phyloP scores from a whole-genome alignment of 768 basidiomycete species.

The Hirschioporus abietinus region DNA sequence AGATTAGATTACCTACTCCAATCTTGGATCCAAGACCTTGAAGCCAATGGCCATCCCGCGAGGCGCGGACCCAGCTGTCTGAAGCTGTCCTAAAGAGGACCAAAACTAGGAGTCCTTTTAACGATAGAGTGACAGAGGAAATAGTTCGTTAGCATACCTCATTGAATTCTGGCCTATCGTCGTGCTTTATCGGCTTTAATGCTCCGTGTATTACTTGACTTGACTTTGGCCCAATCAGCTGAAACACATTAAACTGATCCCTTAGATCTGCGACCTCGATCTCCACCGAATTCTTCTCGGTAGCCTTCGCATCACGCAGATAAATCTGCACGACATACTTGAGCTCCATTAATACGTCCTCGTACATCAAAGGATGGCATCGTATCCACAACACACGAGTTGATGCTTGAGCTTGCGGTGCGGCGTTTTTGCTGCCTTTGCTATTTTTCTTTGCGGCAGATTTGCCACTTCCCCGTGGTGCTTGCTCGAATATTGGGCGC shows the following conservation, averaged over 20 bases:
- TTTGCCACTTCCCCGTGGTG: constrained; percentile 12
- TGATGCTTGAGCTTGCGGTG: constrained; percentile 11
- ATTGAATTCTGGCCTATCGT: constrained; percentile 48
- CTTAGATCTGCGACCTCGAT: constrained; percentile 70
- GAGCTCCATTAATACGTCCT: constrained; percentile 49
- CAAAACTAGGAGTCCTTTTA: constrained; percentile 49
- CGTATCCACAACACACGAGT: constrained; percentile 65
- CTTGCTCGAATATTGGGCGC: constrained; percentile 36
- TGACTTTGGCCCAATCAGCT: constrained; percentile 84
- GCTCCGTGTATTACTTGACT: constrained; percentile 53
- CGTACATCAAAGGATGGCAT: constrained; percentile 70
- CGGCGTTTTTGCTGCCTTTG: constrained; percentile 1
- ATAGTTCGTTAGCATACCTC: constrained; percentile 35
- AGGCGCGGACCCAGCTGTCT: constrained; percentile 62
- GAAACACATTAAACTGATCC: constrained; percentile 72
- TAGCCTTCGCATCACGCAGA: constrained; percentile 31
- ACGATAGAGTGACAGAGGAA: neutral
- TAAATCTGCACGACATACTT: constrained; percentile 44
- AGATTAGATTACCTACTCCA: constrained; percentile 49
- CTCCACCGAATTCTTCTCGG: constrained; percentile 24
- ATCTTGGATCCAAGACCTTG: constrained; percentile 78
- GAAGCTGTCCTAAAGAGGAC: constrained; percentile 52
- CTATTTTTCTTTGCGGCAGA: constrained; percentile 26
- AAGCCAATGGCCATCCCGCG: constrained; percentile 75
- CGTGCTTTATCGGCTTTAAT: constrained; percentile 28